Conservation (phyloP, 352 stramenopile species). For the Phytopythium cucurbitacearum region DNA sequence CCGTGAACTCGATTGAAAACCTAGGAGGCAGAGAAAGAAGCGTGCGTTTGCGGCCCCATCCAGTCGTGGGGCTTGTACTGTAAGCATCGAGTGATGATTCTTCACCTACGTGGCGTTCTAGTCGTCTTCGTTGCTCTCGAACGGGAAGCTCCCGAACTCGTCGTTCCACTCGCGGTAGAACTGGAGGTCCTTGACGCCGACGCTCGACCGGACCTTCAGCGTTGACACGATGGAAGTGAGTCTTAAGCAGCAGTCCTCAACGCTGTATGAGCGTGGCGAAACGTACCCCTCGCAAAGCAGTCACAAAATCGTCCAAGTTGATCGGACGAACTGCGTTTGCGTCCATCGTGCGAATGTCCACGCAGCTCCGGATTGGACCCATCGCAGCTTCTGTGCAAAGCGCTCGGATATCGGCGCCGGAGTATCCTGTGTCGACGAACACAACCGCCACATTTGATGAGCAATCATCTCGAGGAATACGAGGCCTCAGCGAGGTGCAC, state of each 20-base stretch:
- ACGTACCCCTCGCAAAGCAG: slow-evolving; percentile 82
- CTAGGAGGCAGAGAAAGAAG: slow-evolving; percentile 2
- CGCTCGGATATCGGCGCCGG: slow-evolving; percentile 96
- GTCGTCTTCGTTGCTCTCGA: slow-evolving; percentile 59
- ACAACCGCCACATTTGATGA: neutral
- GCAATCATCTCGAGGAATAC: slow-evolving; percentile 7
- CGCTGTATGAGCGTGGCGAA: neutral
- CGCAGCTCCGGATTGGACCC: slow-evolving; percentile 90
- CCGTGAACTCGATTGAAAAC: slow-evolving; percentile 14
- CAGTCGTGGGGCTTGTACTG: slow-evolving; percentile 3
- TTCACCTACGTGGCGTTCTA: neutral
- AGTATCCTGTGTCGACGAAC: slow-evolving; percentile 85
- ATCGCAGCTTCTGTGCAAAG: slow-evolving; percentile 97
- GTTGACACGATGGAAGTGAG: neutral
- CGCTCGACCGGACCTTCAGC: slow-evolving; percentile 90
- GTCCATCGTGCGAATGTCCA: slow-evolving; percentile 87
- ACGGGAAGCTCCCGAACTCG: slow-evolving; percentile 89
- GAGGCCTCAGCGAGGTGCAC: slow-evolving; percentile 14
- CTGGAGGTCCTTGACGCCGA: slow-evolving; percentile 92
- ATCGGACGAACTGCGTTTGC: slow-evolving; percentile 92
- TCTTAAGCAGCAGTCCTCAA: neutral
- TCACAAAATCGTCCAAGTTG: slow-evolving; percentile 93
- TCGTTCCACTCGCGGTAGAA: slow-evolving; percentile 93
- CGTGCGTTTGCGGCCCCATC: neutral
- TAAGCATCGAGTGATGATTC: neutral